Evolutionary conservation across 2,329 filamentous ascomycete genomes (phyloP), one percentile per base, ranked within the genome.

Genomic region (Trichoderma semiorbis): DNA sequence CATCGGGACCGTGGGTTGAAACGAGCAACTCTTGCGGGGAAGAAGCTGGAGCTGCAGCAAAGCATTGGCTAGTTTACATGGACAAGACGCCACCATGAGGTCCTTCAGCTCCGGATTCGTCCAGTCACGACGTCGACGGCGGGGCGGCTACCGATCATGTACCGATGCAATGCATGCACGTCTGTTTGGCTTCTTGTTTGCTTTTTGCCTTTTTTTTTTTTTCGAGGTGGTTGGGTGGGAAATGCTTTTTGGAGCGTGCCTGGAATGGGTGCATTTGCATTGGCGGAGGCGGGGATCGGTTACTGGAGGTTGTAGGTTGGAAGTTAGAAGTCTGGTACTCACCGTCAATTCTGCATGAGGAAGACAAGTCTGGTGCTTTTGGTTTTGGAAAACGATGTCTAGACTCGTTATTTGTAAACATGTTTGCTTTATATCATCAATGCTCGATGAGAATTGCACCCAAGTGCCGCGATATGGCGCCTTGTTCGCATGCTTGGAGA

Each of bases 1-100:
- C 70, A 75, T 75, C 73, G 72, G 72, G 60, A 74, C 74, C 60
- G 74, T 72, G 63, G 60, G 36, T 55, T 63, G 57, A 50, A 60
- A 69, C 34, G 34, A 65, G 47, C 32, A 50, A 36, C 21, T 53
- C 55, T 70, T 74, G 73, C 72, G 72, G 73, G 73, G 72, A 72
- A 71, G 47, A 53, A 53, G 47, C 47, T 53, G 8, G 2, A 50
- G 43, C 43, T n/a, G n/a, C 43, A 47, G 18, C 18, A 47, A 18
- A 11, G 39, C 43, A 47, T 50, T 50, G 43, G 43, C 43, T 50
- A 73, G 28, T 57, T 12, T 60, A 60, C 26, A 50, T 62, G 64
- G 70, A 72, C 62, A 32, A 43, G 70, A 72, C 70, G 70, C 70
- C 70, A 72, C 70, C 57, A 5, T 7, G 26, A 62, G 57, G 28